Evolutionary conservation across 148 eudicot genomes (phyloP).

Genomic region (Mesembryanthemum crystallinum): DNA sequence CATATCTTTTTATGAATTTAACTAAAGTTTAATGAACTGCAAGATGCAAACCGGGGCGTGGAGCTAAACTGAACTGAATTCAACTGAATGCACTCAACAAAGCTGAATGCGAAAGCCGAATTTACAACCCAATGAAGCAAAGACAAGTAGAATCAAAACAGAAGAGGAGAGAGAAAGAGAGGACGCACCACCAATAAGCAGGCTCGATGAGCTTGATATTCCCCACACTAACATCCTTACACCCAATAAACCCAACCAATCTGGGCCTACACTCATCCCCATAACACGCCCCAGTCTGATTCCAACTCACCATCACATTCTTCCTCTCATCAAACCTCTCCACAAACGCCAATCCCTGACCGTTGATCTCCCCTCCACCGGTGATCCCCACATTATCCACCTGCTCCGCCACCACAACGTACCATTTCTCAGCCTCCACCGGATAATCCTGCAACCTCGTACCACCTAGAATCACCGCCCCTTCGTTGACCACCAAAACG

Average conservation of each 20-base stretch:
- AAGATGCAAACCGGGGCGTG: no score
- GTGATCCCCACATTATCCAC: slow-evolving; percentile 77
- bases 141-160: neutral
- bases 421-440: slow-evolving; percentile 48
- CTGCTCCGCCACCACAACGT: slow-evolving; percentile 83
- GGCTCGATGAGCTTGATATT: slow-evolving; percentile 59
- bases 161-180: neutral
- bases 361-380: slow-evolving; percentile 88
- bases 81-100: no score
- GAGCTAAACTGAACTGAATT: no score
- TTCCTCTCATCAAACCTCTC: slow-evolving; percentile 70
- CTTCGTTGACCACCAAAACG: slow-evolving; percentile 42
- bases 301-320: slow-evolving; percentile 99
- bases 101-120: no score
- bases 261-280: slow-evolving; percentile 95
- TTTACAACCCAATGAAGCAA: neutral
- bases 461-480: slow-evolving; percentile 67
- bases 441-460: slow-evolving; percentile 65
- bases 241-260: slow-evolving; percentile 74
- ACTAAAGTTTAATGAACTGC: no score
- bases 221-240: slow-evolving; percentile 49
- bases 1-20: no score
- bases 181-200: slow-evolving; percentile 91
- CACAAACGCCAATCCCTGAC: slow-evolving; percentile 81
- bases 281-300: slow-evolving; percentile 60